These are phyloP conservation scores for Dictyostelium citrinum DNA, from an alignment of 78 protist genomes.

Conservation along the genomic window DNA sequence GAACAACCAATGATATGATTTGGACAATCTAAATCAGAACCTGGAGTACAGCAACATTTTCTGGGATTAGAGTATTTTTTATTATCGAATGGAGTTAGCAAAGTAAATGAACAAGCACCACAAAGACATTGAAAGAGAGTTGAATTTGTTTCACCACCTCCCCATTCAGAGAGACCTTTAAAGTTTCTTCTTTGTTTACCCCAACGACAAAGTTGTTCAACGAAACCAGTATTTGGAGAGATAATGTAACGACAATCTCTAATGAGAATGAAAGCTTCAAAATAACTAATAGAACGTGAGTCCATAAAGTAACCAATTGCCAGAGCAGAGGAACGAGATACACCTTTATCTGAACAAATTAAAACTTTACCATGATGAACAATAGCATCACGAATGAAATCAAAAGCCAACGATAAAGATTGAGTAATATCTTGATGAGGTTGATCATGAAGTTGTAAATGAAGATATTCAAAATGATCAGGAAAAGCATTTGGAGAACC, in stretches of 20 bases:
- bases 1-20: conserved; percentile 57
- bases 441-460: conserved; percentile 53
- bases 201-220: conserved; percentile 78
- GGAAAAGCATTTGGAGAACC: conserved; percentile 80
- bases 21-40: conserved; percentile 22
- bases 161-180: conserved; percentile 66
- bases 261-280: conserved; percentile 69
- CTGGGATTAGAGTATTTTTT: conserved; percentile 14
- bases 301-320: conserved; percentile 78
- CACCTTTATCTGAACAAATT: conserved; percentile 69
- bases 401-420: conserved; percentile 30
- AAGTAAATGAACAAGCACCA: conserved; percentile 70
- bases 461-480: conserved; percentile 48
- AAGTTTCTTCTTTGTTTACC: conserved; percentile 71
- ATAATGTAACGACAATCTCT: conserved; percentile 72
- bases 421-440: conserved; percentile 52
- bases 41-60: conserved; percentile 18
- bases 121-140: conserved; percentile 76
- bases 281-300: conserved; percentile 63
- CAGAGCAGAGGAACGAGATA: conserved; percentile 55
- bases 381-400: conserved; percentile 70
- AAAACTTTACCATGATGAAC: conserved; percentile 53
- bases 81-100: conserved; percentile 67
- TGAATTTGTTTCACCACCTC: conserved; percentile 37
- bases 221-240: conserved; percentile 70